A percentile compares a stretch with the other conserved stretches of the same genome.
Conservation (phyloP, 208 protist genomes). For the Histomonas meleagridis region DNA sequence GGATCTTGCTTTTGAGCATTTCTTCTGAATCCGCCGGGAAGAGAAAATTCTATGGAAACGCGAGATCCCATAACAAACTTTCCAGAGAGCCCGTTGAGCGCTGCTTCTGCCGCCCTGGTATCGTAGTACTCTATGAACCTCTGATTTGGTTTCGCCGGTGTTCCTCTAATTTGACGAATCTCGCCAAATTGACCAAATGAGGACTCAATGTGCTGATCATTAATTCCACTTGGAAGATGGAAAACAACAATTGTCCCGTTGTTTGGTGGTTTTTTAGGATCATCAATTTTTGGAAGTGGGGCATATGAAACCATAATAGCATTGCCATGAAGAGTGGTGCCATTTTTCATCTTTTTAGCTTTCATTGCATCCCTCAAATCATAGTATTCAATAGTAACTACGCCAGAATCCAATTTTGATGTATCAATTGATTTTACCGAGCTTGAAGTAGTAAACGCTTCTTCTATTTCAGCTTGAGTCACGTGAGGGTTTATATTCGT, state of each 20-base stretch:
- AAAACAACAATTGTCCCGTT: constrained; percentile 32
- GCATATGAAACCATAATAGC: not conserved
- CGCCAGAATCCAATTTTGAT: not conserved
- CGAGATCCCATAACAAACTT: not conserved
- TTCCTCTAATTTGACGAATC: not conserved
- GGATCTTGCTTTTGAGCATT: too few relatives aligned
- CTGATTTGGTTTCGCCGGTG: not conserved
- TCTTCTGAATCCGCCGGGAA: not conserved
- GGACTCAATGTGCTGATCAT: not conserved
- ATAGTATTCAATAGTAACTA: not conserved
- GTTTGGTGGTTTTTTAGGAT: not conserved
- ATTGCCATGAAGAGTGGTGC: not conserved
- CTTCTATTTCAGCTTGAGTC: not conserved
- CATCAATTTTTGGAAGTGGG: not conserved
- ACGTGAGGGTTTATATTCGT: not conserved
- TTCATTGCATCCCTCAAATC: not conserved
- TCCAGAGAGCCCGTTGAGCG: not conserved
- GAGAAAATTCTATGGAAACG: constrained; percentile 7
- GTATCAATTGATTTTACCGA: not conserved
- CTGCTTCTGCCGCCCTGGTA: not conserved
- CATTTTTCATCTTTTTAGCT: not conserved
- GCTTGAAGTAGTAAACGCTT: not conserved
- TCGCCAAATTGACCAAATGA: not conserved
- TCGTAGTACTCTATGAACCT: not conserved
- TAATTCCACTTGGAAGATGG: not conserved